Conservation (phyloP, 2,329 filamentous ascomycete genomes). For the Chaetomium strumarium region DNA sequence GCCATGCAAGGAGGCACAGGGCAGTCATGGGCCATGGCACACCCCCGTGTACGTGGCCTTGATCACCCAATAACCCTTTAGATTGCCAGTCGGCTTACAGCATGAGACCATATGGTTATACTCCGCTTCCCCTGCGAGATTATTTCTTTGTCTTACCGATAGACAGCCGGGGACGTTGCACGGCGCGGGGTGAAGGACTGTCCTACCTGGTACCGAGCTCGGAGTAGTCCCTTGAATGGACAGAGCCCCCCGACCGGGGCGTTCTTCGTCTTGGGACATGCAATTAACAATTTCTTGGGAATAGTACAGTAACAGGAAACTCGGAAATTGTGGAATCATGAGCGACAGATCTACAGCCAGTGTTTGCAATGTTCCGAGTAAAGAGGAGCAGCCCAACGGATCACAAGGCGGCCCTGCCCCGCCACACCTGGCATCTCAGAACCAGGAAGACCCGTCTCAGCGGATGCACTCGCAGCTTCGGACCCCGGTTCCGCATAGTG, state of each 20-base stretch:
- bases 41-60: neutral
- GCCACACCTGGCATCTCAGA: neutral
- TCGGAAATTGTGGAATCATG: conserved; percentile 5
- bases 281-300: conserved; percentile 12
- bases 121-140: neutral
- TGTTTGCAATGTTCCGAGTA: neutral
- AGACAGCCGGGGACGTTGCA: neutral
- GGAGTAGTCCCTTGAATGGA: conserved; percentile 1
- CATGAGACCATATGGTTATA: neutral
- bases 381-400: neutral
- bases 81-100: neutral
- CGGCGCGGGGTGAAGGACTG: neutral
- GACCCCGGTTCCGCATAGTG: neutral
- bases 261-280: neutral
- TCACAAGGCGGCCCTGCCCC: neutral
- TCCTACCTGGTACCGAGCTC: neutral
- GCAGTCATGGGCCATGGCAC: neutral
- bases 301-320: neutral
- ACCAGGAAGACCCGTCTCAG: neutral
- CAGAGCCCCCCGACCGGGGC: neutral
- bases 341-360: conserved; percentile 3
- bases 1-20: conserved; percentile 3
- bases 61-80: neutral
- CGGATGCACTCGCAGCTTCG: neutral
- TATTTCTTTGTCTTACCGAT: conserved; percentile 2